Evolutionary conservation across 2,329 filamentous ascomycete species (phyloP).

Genomic region (Paecilomyces sp.): DNA sequence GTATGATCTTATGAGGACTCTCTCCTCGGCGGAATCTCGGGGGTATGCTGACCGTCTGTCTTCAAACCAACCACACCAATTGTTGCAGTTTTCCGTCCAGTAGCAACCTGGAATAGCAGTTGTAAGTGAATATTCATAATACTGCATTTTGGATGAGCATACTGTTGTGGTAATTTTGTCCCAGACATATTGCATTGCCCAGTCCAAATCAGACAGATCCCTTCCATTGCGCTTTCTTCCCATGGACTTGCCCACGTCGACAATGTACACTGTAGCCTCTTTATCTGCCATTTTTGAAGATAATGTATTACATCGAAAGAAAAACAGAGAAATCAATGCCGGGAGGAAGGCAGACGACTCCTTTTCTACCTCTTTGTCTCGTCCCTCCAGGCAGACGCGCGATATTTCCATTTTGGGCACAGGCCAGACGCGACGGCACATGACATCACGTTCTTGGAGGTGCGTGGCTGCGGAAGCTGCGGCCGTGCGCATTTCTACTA

Average conservation of each 20-base stretch:
- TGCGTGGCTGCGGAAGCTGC: constrained; percentile 7
- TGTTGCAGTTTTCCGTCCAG: constrained; percentile 65
- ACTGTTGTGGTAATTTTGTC: constrained; percentile 78
- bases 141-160: constrained; percentile 23
- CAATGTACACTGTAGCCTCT: constrained; percentile 83
- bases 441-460: constrained; percentile 25
- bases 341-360: background rate
- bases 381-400: constrained; percentile 34
- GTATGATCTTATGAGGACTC: constrained; percentile 5
- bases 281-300: constrained; percentile 71
- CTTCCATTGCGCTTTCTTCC: constrained; percentile 63
- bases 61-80: constrained; percentile 77
- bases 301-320: background rate
- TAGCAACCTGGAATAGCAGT: constrained; percentile 41
- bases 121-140: background rate
- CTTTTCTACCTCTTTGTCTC: background rate
- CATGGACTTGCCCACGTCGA: constrained; percentile 88
- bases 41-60: constrained; percentile 51
- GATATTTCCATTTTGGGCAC: constrained; percentile 29
- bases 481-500: background rate
- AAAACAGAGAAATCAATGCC: background rate
- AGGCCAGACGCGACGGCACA: constrained; percentile 28
- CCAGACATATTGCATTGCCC: constrained; percentile 87
- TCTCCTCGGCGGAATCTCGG: background rate
- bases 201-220: constrained; percentile 74